phyloP scores from a whole-genome alignment of 805 yeast genomes.

The Kurtzmaniella fragi region DNA sequence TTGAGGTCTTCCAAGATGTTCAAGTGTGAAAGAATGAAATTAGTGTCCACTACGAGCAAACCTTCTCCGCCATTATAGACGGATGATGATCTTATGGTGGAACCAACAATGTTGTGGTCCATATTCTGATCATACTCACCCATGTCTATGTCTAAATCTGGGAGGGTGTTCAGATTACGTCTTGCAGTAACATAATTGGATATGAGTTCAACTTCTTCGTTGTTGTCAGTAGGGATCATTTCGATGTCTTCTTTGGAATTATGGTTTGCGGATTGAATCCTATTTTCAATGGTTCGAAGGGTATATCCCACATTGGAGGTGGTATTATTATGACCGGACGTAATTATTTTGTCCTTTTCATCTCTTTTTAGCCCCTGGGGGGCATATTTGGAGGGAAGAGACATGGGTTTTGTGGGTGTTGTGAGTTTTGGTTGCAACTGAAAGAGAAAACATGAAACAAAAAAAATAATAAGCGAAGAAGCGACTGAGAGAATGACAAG shows the following conservation, averaged over 20 bases:
- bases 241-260: constrained; percentile 33
- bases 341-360: constrained; percentile 20
- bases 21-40: constrained; percentile 70
- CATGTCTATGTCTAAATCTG: constrained; percentile 13
- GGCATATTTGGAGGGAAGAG: constrained; percentile 35
- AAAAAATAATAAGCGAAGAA: too few relatives aligned
- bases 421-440: too few relatives aligned
- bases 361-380: constrained; percentile 26
- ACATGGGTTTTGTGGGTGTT: constrained; percentile 6
- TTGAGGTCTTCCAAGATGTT: constrained; percentile 50
- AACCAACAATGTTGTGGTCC: constrained; percentile 7
- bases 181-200: constrained; percentile 31
- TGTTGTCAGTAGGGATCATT: constrained; percentile 46
- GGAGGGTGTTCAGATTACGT: constrained; percentile 6
- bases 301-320: constrained; percentile 17
- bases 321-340: constrained; percentile 15
- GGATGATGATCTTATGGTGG: not conserved
- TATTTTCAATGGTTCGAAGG: constrained; percentile 18
- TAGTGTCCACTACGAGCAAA: constrained; percentile 72
- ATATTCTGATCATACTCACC: constrained; percentile 14
- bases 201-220: constrained; percentile 37
- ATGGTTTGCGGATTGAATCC: constrained; percentile 16
- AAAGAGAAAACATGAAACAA: too few relatives aligned
- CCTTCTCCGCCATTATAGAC: constrained; percentile 12
- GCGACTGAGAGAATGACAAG: too few relatives aligned